Percentiles rank a stretch among this genome's conserved stretches.
phyloP scores from a whole-genome alignment of 2,329 filamentous ascomycete species.

The Xenoacremonium recifei region DNA sequence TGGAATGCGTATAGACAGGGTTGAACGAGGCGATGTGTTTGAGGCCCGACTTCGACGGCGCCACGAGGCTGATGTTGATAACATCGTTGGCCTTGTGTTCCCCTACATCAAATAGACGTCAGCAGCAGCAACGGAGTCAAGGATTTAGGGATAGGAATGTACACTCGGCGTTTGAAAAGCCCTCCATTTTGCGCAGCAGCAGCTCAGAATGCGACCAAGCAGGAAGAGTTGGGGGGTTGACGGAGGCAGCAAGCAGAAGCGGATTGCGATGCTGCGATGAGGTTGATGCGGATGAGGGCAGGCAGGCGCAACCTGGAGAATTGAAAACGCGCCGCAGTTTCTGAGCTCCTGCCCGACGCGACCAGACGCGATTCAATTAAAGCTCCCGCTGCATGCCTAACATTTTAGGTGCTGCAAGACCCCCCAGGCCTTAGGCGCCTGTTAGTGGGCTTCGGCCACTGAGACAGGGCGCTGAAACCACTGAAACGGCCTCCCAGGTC shows the following conservation, averaged over 20 bases:
- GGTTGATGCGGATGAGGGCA: background rate
- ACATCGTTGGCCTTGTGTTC: conserved; percentile 56
- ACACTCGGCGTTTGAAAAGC: no score
- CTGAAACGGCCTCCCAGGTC: background rate
- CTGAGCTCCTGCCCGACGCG: conserved; percentile 16
- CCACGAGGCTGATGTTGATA: conserved; percentile 58
- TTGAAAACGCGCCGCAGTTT: conserved; percentile 6
- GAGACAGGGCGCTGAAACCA: no score
- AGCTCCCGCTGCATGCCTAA: conserved; percentile 11
- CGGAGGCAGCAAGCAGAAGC: no score
- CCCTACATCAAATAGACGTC: background rate
- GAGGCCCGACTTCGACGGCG: conserved; percentile 46
- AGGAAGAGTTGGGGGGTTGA: no score
- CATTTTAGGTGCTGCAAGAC: conserved; percentile 10
- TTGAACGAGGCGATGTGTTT: conserved; percentile 69
- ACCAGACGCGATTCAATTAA: conserved; percentile 27
- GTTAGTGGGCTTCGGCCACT: no score
- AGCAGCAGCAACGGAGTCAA: background rate
- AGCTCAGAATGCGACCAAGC: no score
- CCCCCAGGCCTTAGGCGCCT: conserved; percentile 1
- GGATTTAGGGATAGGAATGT: no score
- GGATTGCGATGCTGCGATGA: no score
- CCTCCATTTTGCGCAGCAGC: no score
- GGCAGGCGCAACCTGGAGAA: conserved; percentile 2
- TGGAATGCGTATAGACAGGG: conserved; percentile 84